Conservation (phyloP, 2,329 filamentous ascomycete genomes). For the Daldinia sp. region DNA sequence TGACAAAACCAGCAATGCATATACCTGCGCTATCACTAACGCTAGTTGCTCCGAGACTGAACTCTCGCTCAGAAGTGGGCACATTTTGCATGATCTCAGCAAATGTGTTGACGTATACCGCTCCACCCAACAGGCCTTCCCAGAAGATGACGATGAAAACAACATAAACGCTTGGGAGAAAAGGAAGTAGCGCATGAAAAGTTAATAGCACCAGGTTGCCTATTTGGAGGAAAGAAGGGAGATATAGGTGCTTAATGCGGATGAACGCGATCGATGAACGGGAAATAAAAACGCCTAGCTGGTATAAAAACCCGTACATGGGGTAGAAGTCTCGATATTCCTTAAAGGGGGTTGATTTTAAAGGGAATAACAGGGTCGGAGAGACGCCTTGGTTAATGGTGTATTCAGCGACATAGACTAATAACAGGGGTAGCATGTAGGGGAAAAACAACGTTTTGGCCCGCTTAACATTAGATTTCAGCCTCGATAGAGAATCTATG, state of each 20-base stretch:
- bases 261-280: slow-evolving; percentile 90
- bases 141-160: slow-evolving; percentile 89
- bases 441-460: slow-evolving; percentile 78
- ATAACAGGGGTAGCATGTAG: slow-evolving; percentile 88
- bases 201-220: slow-evolving; percentile 80
- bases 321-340: slow-evolving; percentile 92
- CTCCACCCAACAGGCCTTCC: slow-evolving; percentile 91
- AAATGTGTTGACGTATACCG: slow-evolving; percentile 97
- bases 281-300: slow-evolving; percentile 94
- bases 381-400: slow-evolving; percentile 96
- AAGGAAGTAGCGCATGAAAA: slow-evolving; percentile 81
- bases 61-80: slow-evolving; percentile 82
- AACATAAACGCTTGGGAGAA: slow-evolving; percentile 87
- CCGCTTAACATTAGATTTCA: slow-evolving; percentile 71
- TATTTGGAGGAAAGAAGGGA: slow-evolving; percentile 85
- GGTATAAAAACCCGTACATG: slow-evolving; percentile 94
- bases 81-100: slow-evolving; percentile 91
- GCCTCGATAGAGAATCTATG: slow-evolving; percentile 50
- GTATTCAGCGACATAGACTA: slow-evolving; percentile 97
- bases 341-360: slow-evolving; percentile 79
- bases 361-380: slow-evolving; percentile 88
- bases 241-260: slow-evolving; percentile 82
- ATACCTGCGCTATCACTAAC: slow-evolving; percentile 94
- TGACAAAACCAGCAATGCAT: slow-evolving; percentile 85
- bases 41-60: slow-evolving; percentile 88